Evolutionary conservation across 345 rosid species (phyloP), one percentile per base, ranked within the genome.

Genomic region (Eucalyptus polybractea): DNA sequence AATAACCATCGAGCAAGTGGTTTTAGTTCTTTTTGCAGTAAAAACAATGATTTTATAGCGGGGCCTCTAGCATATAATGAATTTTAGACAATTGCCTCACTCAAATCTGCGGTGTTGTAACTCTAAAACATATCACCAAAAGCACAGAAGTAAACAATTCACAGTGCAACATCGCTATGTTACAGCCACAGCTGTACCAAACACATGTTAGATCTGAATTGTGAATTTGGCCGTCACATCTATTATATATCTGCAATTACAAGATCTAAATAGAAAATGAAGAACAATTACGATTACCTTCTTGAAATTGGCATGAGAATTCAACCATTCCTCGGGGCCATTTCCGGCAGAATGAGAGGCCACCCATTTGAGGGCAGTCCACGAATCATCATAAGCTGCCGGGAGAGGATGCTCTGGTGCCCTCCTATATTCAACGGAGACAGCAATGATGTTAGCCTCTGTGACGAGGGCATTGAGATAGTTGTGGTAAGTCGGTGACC

Each of bases 341-440:
- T 50, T 14, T 6, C 94, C 90, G 16, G 56, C 47, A 10, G 27
- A 47, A 87, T 92, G 94, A 3, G 86, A 6, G 6, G 92, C 93
- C 3, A 95, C 88, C 96, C 97, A 96, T 24, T 90, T 90, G 24
- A 94, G 91, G 8, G 92, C 93, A 4, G 86, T 91, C 95, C 93
- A 94, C 5, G 97, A 94, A 58, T 96, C 96, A 5, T 95, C 95
- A 24, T 94, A 93, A 0, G 93, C 94, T 7, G 87, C 44, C 2
- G 97, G 99, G 22, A 96, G 87, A 80, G 91, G 94, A 53, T 92
- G 92, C 89, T 97, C 98, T 19, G 97, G 99, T 33, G 95, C 97
- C 53, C 93, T 56, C 29, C 62, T 56, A 56, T 56, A 24, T 22
- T 56, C 62, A 56, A 56, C 29, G 13, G 29, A 56, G 62, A 56